Evolutionary conservation across 169 alveolate genomes (phyloP).

Genomic region (Cryptosporidium xiaoi): DNA sequence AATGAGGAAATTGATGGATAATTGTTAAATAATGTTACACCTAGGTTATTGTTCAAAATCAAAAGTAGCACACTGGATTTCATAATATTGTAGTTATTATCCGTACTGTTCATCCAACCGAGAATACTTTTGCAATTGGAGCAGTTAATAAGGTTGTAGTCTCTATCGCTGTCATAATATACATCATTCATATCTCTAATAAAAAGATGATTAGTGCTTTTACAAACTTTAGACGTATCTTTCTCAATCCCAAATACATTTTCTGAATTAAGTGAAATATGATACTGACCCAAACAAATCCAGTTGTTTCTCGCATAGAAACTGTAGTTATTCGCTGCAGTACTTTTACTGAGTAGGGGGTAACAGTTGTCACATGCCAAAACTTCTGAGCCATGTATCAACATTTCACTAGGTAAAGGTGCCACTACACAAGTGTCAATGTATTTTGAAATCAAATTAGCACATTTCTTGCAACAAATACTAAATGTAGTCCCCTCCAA

Average conservation of each 20-base stretch:
- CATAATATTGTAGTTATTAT: conserved; percentile 17
- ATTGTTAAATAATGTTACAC: conserved; percentile 7
- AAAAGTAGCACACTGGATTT: conserved; percentile 8
- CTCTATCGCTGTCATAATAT: background rate
- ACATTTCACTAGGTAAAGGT: conserved; percentile 68
- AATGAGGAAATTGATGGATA: conserved; percentile 12
- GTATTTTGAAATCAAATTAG: background rate
- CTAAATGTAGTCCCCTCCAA: background rate
- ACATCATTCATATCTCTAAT: conserved; percentile 28
- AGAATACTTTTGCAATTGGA: background rate
- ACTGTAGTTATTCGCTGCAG: background rate
- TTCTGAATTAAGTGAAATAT: conserved; percentile 22
- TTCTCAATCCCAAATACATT: background rate
- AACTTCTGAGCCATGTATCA: conserved; percentile 46
- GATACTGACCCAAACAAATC: conserved; percentile 61
- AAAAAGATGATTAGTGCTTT: background rate
- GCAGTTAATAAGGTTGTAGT: background rate
- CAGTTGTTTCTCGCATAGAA: conserved; percentile 33
- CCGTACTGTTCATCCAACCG: conserved; percentile 41
- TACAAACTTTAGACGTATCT: background rate
- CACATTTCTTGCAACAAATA: conserved; percentile 16
- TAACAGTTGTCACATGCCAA: conserved; percentile 57
- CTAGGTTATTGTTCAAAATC: background rate
- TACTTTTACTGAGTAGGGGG: background rate
- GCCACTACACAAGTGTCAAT: conserved; percentile 8